Evolutionary conservation across 1,284 basidiomycete species (phyloP), one percentile per base, ranked within the genome.

Genomic region (Rhizopogon hawkerae): DNA sequence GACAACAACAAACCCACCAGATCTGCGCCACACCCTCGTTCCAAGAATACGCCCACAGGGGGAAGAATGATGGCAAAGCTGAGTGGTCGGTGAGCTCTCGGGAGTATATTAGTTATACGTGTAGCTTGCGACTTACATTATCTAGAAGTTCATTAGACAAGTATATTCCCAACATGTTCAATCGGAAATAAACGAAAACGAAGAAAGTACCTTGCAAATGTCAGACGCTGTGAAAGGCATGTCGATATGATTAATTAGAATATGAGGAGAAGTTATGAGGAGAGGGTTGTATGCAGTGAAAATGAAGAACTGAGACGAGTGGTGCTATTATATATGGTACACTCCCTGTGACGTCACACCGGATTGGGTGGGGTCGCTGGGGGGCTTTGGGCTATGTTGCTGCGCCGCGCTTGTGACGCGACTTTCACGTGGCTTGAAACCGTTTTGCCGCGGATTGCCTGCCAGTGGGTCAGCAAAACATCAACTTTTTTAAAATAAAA

Each of bases 1-100:
- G 38, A 23, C 13, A 35, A 9, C 14, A 49, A 26, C 18, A 31
- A 16, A 68, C 73, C 49, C 57, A 84, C 79, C 33, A 90, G 64
- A 64, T 89, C 87, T 34, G 75, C 77, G 37, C 72, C 70, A 61
- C 85, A 89, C 18, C 87, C 88, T 52, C 82, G 74, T 67, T 90
- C 87, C 13, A 91, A 67, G 68, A 89, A 87, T 9, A 91, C 89
- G 49, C 82, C 87, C 1, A 91, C 60, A 49, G 89, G 88, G 4
- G 88, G 89, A 16, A 90, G 57, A 63, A 90, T 59, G 67, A 90
- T 73, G 52, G 87, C 87, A 52, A 81, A 60, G 53, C 86, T 75
- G 48, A 44, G 33, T 42, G 6, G 0, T 33, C 2, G 5, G 21
- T 62, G 50, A 65, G 53, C 16, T 46, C n/a, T 13, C 5, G 21